Evolutionary conservation across 2,329 filamentous ascomycete genomes (phyloP), one percentile per base, ranked within the genome.

Genomic region (Coniochaeta prunicola): DNA sequence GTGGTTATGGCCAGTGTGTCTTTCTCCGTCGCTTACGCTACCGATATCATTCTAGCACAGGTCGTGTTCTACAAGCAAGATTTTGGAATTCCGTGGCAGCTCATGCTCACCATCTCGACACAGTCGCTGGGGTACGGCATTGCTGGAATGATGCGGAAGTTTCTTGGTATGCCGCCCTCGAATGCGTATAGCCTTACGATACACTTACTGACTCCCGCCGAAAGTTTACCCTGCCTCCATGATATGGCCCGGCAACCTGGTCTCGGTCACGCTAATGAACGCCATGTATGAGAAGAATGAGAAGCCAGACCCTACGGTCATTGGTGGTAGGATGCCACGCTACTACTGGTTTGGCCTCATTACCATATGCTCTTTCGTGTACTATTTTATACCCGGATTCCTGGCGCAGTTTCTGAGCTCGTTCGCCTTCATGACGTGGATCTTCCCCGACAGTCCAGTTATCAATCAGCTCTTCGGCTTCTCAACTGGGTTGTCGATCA

Each of bases 401-500:
- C 76, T 91, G 12, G 87, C 84, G 17, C 85, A 88, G 60, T 89
- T 84, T 59, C 73, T 91, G 6, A 88, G 85, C 63, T 80, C 87
- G 9, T 90, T 91, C 64, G 86, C 87, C 8, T 88, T 89, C 66
- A 77, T 83, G 12, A 90, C 88, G 0, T 91, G 88, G 87, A 81
- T 90, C 59, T 83, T 82, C 1, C 89, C 89, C 0, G 77, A 90
- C 56, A 90, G 83, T 60, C 76, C 83, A 0, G 73, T 89, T 10
- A 71, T 91, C 40, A 92, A 91, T 63, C 88, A 91, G 68, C 67
- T 91, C 1, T 91, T 91, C 64, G 89, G 89, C 1, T 87, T 86
- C 1, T 78, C 77, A 55, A 87, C 84, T 0, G 88, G 89, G 0
- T 63, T 91, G 3, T 88, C 85, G 0, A 67, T 91, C 30, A 73